Evolutionary conservation across 2,329 filamentous ascomycete genomes (phyloP).

Genomic region (Celoporthe dispersa): DNA sequence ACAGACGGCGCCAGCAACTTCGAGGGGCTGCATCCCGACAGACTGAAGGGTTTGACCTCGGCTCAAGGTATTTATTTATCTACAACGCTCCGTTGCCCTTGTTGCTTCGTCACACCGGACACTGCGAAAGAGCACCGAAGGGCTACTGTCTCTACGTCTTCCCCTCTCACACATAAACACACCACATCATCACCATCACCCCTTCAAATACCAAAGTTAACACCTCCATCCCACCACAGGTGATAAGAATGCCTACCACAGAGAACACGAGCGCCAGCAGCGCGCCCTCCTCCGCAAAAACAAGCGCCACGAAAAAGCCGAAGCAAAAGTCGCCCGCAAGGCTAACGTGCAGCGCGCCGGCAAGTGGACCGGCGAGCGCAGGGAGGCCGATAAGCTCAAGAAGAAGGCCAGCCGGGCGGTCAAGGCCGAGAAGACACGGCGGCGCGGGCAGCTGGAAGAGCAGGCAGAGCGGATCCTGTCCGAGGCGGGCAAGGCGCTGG

Average conservation of each 20-base stretch:
- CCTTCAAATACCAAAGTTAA: not conserved
- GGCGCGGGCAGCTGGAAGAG: not conserved
- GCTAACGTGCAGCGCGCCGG: conserved; percentile 30
- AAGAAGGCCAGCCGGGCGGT: conserved; percentile 26
- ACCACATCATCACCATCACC: not conserved
- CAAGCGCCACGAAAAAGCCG: conserved; percentile 41
- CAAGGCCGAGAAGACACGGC: conserved; percentile 23
- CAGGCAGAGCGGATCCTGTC: conserved; percentile 9
- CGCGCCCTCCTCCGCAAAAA: conserved; percentile 44
- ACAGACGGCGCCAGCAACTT: conserved; percentile 1
- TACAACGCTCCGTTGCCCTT: not conserved
- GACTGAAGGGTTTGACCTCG: not conserved
- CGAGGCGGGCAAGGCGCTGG: conserved; percentile 14
- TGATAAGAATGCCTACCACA: conserved; percentile 38
- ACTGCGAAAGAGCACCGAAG: not conserved
- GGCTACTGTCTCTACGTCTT: not conserved
- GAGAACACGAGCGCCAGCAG: conserved; percentile 35
- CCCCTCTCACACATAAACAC: too few species aligned
- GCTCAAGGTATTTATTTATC: conserved; percentile 2
- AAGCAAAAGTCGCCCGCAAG: conserved; percentile 40
- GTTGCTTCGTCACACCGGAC: not conserved
- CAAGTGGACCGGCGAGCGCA: conserved; percentile 22
- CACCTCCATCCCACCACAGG: not conserved
- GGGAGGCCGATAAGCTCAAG: conserved; percentile 24
- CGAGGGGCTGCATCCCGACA: not conserved